Conservation (phyloP, 2,329 filamentous ascomycete species). For the Fusarium hainanense region DNA sequence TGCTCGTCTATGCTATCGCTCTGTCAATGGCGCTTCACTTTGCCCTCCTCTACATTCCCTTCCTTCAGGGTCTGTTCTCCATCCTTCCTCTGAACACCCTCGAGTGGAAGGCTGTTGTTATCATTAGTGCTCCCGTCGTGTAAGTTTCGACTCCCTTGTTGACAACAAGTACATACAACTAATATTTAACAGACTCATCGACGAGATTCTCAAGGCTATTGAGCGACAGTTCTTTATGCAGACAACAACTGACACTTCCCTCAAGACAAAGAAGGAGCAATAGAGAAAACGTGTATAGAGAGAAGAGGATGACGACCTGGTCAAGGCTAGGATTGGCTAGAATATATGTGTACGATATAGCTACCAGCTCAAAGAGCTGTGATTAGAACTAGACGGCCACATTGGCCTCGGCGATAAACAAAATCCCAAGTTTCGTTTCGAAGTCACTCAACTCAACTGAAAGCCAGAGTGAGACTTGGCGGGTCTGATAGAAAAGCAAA, state of each 20-base stretch:
- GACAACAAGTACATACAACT: slow-evolving; percentile 21
- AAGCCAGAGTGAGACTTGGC: neutral
- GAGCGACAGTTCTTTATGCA: slow-evolving; percentile 76
- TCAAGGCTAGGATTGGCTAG: slow-evolving; percentile 46
- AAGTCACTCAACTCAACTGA: neutral
- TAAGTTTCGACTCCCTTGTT: slow-evolving; percentile 62
- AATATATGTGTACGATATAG: slow-evolving; percentile 46
- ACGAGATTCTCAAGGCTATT: slow-evolving; percentile 83
- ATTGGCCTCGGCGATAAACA: slow-evolving; percentile 29
- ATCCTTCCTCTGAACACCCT: slow-evolving; percentile 86
- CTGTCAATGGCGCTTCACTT: slow-evolving; percentile 97
- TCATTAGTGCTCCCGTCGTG: slow-evolving; percentile 92
- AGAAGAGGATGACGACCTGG: slow-evolving; percentile 24
- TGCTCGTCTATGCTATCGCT: slow-evolving; percentile 93
- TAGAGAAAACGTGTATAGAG: slow-evolving; percentile 49
- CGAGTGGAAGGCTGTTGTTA: slow-evolving; percentile 93
- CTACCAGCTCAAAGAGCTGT: slow-evolving; percentile 25
- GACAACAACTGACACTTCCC: slow-evolving; percentile 54
- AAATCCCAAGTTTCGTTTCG: slow-evolving; percentile 21
- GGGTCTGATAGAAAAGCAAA: neutral
- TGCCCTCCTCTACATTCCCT: slow-evolving; percentile 88
- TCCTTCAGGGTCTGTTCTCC: slow-evolving; percentile 88
- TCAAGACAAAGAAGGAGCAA: slow-evolving; percentile 65
- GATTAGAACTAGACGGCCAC: slow-evolving; percentile 40
- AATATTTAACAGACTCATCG: slow-evolving; percentile 71